Base-by-base conservation (phyloP, 768 basidiomycete genomes). In the Serendipita sp. region DNA sequence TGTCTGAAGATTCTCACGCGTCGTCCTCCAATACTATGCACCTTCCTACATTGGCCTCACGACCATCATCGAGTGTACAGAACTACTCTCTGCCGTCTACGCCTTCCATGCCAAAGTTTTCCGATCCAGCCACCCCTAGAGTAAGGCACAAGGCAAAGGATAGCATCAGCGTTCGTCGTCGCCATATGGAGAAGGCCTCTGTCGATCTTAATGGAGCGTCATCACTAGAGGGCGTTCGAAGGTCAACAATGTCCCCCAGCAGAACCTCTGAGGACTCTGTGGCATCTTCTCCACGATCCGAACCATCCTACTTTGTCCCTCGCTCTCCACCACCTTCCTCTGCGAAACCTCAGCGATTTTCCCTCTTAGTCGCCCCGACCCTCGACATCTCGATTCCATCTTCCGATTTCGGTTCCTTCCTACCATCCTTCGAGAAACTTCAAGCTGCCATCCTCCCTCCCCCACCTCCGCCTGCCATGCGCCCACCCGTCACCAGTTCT, bases 61-160 rank as follows among this genome's bases (percentile, higher is more conserved):
- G 5, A 5, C 30, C 56, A 34, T 23, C 28, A 23, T 38, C 18
- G 23, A 10, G n/a, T 30, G 10, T 30, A 11, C 4, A 23, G 5
- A 28, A 34, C 56, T 30, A 8, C 56, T 60, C 56, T 10, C 4
- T 60, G 10, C 28, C 56, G n/a, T 38, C 28, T 35, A 34, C 56
- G 5, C 56, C 56, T n/a, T 32, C 56, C 10, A 60, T 60, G 56
- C 56, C 56, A 28, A 60, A 60, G 28, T 60, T 60, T 60, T 34
- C 30, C 30, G 56, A 60, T 60, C 56, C 56, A 4, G 36, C 56
- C 8, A 60, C 56, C 10, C 56, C 56, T 5, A 10, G 56, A 60
- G 16, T 30, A 34, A 23, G 56, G 28, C 56, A 60, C 30, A 60
- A 60, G 56, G 56, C 56, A 18, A 60, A 38, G 36, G 56, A 60